Evolutionary conservation across 805 yeast genomes (phyloP), one percentile per base, ranked within the genome.

Genomic region (Nematodospora valgi): DNA sequence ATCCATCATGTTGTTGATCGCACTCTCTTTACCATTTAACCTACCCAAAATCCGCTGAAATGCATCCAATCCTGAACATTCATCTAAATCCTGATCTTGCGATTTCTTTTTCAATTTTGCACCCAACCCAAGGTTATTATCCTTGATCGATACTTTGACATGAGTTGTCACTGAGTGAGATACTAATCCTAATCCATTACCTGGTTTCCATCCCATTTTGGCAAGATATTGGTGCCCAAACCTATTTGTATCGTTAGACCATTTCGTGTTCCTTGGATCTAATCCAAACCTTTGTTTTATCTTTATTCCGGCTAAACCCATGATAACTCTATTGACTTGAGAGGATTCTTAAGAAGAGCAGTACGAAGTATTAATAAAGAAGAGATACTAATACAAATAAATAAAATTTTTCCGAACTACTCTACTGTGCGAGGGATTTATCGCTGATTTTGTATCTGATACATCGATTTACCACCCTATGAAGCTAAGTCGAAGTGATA

Each of bases 241-340:
- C 34, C 96, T 64, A 4, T 70, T 67, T 0, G 82, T 78, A 49
- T 86, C 86, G 52, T 87, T 87, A 17, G 96, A 82, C 98, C 98
- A 91, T 42, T 79, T 75, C 1, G 96, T 89, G 52, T 91, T 91
- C 52, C 98, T 70, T 12, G 98, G 98, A 62, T 91, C 98, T 23
- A 72, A 62, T 8, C 98, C 97, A 56, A 89, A 82, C 51, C 93
- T 74, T 51, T 85, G 95, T 52, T 85, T 87, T 9, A 72, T 76
- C 53, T 80, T 82, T 5, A 82, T 71, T 8, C 86, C 97, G 28
- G 91, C 91, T 51, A 85, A 72, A 34, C 94, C 93, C 94, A 85
- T 85, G n/a, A 3, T 29, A n/a, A n/a, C n/a, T n/a, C n/a, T n/a
- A n/a, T n/a, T n/a, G n/a, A n/a, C n/a, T n/a, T n/a, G n/a, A n/a